Evolutionary conservation across 129 eudicot species (phyloP).

Genomic region (Dittrichia graveolens): DNA sequence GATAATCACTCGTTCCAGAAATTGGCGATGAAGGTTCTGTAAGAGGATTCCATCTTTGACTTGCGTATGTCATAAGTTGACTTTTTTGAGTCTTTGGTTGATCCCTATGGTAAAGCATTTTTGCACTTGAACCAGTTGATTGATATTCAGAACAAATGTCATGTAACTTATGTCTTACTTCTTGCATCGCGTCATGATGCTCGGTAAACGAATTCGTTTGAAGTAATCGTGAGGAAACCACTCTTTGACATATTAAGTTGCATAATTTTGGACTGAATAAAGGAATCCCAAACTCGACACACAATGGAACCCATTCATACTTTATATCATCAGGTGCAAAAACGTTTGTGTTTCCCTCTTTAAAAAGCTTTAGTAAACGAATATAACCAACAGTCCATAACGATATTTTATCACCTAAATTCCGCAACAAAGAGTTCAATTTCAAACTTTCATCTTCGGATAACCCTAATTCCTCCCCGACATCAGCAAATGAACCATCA

Average conservation of each 20-base stretch:
- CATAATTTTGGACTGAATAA: conserved; percentile 92
- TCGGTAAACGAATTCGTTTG: conserved; percentile 64
- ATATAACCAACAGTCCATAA: conserved; percentile 92
- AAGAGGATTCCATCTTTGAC: conserved; percentile 42
- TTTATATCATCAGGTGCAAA: conserved; percentile 55
- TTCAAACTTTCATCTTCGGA: conserved; percentile 47
- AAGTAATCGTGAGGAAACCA: conserved; percentile 74
- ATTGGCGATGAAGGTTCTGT: conserved; percentile 37
- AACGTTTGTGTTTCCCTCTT: conserved; percentile 53
- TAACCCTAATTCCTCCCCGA: conserved; percentile 74
- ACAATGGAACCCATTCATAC: conserved; percentile 90
- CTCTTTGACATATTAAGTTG: conserved; percentile 72
- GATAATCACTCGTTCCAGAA: conserved; percentile 33
- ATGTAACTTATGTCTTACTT: conserved; percentile 34
- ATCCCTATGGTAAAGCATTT: conserved; percentile 33
- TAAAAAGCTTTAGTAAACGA: conserved; percentile 71
- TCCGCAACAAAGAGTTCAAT: conserved; percentile 47
- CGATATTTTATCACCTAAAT: conserved; percentile 63
- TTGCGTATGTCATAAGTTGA: conserved; percentile 43
- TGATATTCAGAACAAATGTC: conserved; percentile 42
- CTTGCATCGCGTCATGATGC: conserved; percentile 93
- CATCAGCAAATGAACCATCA: conserved; percentile 74
- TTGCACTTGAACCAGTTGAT: conserved; percentile 62
- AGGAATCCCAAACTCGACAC: conserved; percentile 93
- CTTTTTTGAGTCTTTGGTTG: conserved; percentile 25